Base-by-base conservation (phyloP, 1,284 basidiomycete genomes). In the Ganoderma sinense region DNA sequence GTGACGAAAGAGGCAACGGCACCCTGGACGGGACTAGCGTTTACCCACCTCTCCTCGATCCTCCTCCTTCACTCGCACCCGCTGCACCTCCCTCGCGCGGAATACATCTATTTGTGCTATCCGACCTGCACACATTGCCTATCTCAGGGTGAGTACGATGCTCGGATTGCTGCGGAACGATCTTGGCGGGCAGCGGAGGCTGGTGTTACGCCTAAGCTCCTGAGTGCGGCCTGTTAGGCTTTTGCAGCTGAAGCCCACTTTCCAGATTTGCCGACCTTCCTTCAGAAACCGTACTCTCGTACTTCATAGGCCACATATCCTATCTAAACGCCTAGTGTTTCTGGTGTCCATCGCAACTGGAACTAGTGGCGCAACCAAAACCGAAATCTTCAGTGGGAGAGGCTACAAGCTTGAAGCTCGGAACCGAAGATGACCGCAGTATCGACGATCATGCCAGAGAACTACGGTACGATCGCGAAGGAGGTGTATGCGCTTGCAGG, bases 401-500 rank as follows among this genome's bases (percentile, higher is more conserved):
- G 23, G 48, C 48, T 23, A 4, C 23, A 31, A 18, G 18, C 53
- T 56, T 33, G 14, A 33, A 61, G 36, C 23, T 41, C 23, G n/a
- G 13, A 23, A 23, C 23, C 23, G 7, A 33, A 59, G 39, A 56
- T 56, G 53, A 18, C 59, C 10, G 39, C 23, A 14, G 23, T 20
- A 14, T 40, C 36, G 23, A 40, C 39, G 23, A 61, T 39, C 14
- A 41, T 40, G 23, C 16, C 23, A 1, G 73, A 74, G 26, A 74
- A 80, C 70, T 78, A 75, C 68, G 71, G 72, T 39, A 67, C 70
- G 29, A 85, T 91, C 62, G 85, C 88, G 13, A 74, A 83, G n/a
- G 81, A 88, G 16, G 88, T 93, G 16, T 92, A 92, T 76, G 79
- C 77, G 7, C 82, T 93, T 45, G 89, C 91, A 45, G 75, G 79